A percentile compares a stretch with the other conserved stretches of the same genome.
Conservation (phyloP, 2,329 filamentous ascomycete species). For the Biscogniauxia mediterranea region DNA sequence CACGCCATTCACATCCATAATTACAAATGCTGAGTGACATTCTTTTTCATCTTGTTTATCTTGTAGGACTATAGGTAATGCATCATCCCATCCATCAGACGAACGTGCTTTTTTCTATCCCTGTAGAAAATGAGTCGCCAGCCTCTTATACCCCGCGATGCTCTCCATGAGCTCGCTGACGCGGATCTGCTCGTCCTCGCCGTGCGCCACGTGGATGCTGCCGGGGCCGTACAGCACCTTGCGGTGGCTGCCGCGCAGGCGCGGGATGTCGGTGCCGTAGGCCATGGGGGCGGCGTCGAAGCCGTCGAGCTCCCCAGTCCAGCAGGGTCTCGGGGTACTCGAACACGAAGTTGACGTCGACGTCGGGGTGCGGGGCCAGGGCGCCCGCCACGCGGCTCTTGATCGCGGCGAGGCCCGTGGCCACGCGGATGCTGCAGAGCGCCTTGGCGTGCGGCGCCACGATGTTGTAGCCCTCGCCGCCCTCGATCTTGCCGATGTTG, state of each 20-base stretch:
- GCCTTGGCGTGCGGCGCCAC: conserved; percentile 38
- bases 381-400: conserved; percentile 33
- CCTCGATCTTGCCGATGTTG: conserved; percentile 39
- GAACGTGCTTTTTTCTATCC: not conserved
- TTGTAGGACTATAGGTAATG: no score
- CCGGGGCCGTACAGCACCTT: conserved; percentile 41
- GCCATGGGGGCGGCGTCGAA: conserved; percentile 37
- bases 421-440: conserved; percentile 40
- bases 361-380: conserved; percentile 32
- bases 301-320: conserved; percentile 38
- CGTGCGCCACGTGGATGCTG: conserved; percentile 38
- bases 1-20: no score
- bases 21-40: no score
- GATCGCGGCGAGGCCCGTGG: conserved; percentile 34
- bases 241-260: conserved; percentile 33
- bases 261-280: conserved; percentile 40
- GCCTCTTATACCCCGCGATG: conserved; percentile 37
- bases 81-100: no score
- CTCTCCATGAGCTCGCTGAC: conserved; percentile 38
- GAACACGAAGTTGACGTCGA: conserved; percentile 36
- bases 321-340: conserved; percentile 38
- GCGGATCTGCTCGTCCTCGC: conserved; percentile 36
- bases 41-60: no score
- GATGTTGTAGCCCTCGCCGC: conserved; percentile 40
- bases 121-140: conserved; percentile 11